Conservation (phyloP, 768 basidiomycete genomes). For the Psilocybe cubensis region DNA sequence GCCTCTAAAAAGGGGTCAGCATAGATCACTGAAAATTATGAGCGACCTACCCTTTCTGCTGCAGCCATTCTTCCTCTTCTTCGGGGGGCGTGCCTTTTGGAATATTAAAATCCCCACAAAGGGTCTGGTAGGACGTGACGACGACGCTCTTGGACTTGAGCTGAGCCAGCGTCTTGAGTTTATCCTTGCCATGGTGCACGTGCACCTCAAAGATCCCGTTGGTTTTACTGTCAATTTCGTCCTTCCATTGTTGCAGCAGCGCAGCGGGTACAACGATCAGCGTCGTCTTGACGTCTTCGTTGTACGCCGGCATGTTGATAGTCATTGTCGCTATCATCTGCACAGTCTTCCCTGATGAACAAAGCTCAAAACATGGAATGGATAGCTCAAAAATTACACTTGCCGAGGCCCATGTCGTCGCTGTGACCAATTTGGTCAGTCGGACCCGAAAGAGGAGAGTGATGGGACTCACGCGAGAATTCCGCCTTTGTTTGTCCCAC, state of each 20-base stretch:
- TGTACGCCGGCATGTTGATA: conserved; percentile 55
- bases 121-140: conserved; percentile 78
- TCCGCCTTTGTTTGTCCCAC: conserved; percentile 55
- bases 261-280: conserved; percentile 81
- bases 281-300: conserved; percentile 55
- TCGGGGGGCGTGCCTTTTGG: conserved; percentile 49
- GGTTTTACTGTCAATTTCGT: conserved; percentile 72
- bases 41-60: conserved; percentile 50
- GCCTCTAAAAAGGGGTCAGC: conserved; percentile 42
- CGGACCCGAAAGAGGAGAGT: background rate
- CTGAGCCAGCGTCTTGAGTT: conserved; percentile 58
- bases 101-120: conserved; percentile 60
- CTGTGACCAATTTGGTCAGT: conserved; percentile 30
- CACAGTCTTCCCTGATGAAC: conserved; percentile 63
- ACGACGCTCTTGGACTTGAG: conserved; percentile 65
- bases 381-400: background rate
- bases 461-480: conserved; percentile 58
- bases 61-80: conserved; percentile 53
- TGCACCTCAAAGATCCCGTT: conserved; percentile 63
- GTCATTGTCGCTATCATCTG: conserved; percentile 84
- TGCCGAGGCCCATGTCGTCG: conserved; percentile 74
- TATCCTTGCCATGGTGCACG: conserved; percentile 75
- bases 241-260: conserved; percentile 77
- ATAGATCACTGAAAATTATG: background rate
- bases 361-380: conserved; percentile 1